Evolutionary conservation across 2,329 filamentous ascomycete species (phyloP).

Genomic region (Spiromastix sp.): DNA sequence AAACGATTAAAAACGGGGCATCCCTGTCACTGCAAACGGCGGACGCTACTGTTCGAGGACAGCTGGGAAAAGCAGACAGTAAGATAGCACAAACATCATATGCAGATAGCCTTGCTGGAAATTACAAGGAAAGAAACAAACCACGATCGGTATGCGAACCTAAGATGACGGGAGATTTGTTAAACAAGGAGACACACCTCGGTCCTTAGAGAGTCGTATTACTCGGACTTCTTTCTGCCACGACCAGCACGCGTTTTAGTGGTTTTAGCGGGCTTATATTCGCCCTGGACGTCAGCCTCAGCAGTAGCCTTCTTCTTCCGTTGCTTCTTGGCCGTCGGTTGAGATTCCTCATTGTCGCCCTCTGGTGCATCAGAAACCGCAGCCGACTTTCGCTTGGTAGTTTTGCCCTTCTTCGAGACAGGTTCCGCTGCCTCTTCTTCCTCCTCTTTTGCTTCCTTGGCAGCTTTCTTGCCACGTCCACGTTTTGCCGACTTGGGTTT

Average conservation of each 20-base stretch:
- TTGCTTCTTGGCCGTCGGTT: constrained; percentile 5
- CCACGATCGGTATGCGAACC: too few relatives aligned
- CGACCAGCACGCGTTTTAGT: constrained; percentile 9
- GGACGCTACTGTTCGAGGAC: too few relatives aligned
- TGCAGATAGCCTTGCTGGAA: too few relatives aligned
- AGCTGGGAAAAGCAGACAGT: too few relatives aligned
- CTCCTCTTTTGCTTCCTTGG: constrained; percentile 8
- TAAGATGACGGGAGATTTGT: too few relatives aligned
- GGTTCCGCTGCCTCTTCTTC: constrained; percentile 11
- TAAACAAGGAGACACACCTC: too few relatives aligned
- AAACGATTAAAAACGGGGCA: too few relatives aligned
- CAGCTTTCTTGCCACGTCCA: constrained; percentile 24
- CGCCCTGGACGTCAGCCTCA: constrained; percentile 8
- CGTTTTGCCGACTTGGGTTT: constrained; percentile 18
- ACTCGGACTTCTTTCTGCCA: too few relatives aligned
- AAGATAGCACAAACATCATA: too few relatives aligned
- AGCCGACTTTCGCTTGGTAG: constrained; percentile 7
- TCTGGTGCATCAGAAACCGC: constrained; percentile 5
- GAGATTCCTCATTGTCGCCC: constrained; percentile 5
- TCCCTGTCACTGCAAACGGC: too few relatives aligned
- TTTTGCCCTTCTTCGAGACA: constrained; percentile 12
- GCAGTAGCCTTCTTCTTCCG: constrained; percentile 12
- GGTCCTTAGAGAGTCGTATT: too few relatives aligned
- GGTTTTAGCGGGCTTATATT: constrained; percentile 13
- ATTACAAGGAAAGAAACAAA: too few relatives aligned